Percentiles rank a stretch among this genome's conserved stretches.
Conservation (phyloP, 805 yeast species). For the Wickerhamiella sorbophila region DNA sequence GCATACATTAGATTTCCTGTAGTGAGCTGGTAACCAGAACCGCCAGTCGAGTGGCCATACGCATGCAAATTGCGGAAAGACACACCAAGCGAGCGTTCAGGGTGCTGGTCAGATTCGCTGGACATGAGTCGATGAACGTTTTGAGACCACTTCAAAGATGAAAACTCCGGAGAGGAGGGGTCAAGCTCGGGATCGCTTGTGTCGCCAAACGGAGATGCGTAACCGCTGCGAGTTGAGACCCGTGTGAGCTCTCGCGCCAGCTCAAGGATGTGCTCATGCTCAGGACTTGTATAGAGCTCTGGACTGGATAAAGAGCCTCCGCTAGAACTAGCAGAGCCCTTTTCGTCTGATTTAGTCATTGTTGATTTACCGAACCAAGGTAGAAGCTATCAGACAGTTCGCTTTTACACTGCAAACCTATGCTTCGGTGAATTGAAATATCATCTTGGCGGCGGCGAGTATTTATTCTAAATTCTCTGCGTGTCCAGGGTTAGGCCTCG, state of each 20-base stretch:
- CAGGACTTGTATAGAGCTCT: conserved; percentile 8
- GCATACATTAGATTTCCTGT: conserved; percentile 31
- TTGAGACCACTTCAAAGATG: conserved; percentile 48
- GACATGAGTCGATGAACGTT: conserved; percentile 39
- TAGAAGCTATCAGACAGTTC: too few relatives aligned
- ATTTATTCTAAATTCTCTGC: too few relatives aligned
- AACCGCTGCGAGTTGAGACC: background rate
- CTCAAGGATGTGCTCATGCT: conserved; percentile 4
- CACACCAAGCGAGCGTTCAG: conserved; percentile 45
- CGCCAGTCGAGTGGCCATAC: conserved; percentile 44
- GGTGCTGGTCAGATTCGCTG: conserved; percentile 46
- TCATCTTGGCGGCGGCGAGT: too few relatives aligned
- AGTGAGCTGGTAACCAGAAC: conserved; percentile 52
- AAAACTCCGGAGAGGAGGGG: conserved; percentile 43
- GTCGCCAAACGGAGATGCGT: background rate
- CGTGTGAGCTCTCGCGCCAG: conserved; percentile 3
- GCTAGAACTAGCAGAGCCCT: background rate
- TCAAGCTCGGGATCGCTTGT: conserved; percentile 35
- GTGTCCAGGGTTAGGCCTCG: too few relatives aligned
- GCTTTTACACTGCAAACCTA: too few relatives aligned
- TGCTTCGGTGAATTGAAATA: too few relatives aligned
- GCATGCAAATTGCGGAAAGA: conserved; percentile 47
- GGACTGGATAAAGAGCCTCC: background rate
- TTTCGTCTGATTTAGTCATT: background rate
- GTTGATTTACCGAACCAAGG: too few relatives aligned